Conservation (phyloP, 177 flowering plant species). For the Telopea speciosissima region DNA sequence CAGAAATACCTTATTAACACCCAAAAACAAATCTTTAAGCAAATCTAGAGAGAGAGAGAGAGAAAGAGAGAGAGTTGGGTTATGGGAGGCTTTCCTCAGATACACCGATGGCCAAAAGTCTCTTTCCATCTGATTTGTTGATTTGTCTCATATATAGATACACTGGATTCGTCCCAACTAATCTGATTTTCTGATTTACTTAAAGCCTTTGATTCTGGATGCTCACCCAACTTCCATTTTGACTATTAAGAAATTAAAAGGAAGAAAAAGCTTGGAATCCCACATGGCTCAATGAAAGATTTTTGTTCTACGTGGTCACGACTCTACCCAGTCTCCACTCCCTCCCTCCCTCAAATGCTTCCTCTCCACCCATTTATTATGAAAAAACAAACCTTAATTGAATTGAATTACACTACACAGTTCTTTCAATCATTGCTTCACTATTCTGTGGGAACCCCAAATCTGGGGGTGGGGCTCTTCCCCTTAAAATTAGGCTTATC, state of each 20-base stretch:
- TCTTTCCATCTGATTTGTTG: slow-evolving; percentile 3
- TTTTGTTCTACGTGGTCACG: slow-evolving; percentile 3
- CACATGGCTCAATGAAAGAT: too few relatives aligned
- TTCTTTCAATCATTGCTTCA: slow-evolving; percentile 14
- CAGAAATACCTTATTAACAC: too few relatives aligned
- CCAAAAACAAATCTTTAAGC: not conserved
- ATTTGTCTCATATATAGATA: slow-evolving; percentile 12
- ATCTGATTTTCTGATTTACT: slow-evolving; percentile 1
- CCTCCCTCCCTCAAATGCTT: not conserved
- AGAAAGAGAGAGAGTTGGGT: not conserved
- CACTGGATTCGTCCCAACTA: slow-evolving; percentile 13
- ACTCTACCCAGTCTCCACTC: not conserved
- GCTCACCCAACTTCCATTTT: not conserved
- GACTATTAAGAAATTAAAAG: slow-evolving; percentile 13
- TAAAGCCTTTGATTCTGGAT: not conserved
- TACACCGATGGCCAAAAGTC: slow-evolving; percentile 9
- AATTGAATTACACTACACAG: not conserved
- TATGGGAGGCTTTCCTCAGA: not conserved
- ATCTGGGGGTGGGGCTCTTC: slow-evolving; percentile 8
- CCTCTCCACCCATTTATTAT: slow-evolving; percentile 1
- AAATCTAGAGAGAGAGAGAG: not conserved
- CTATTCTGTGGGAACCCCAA: slow-evolving; percentile 11
- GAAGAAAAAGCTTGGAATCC: slow-evolving; percentile 5
- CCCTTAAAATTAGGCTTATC: slow-evolving; percentile 8
- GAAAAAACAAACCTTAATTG: slow-evolving; percentile 3